These are phyloP conservation scores for Solanum hybrid DNA, from an alignment of 305 asterid genomes.

Conservation along the genomic window DNA sequence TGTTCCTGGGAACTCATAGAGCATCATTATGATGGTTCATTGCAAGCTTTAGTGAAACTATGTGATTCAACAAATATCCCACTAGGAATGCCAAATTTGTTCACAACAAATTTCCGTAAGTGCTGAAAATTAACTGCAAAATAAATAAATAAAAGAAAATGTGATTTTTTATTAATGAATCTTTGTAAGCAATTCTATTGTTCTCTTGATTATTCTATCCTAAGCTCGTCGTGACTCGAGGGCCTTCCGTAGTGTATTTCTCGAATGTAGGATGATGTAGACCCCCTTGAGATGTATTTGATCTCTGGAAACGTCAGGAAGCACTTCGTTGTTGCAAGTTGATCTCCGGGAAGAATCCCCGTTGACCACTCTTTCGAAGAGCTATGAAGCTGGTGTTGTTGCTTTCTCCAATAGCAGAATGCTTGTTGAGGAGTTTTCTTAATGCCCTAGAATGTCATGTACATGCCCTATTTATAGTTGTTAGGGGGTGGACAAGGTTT, in stretches of 20 bases:
- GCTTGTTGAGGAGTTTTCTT: too few species aligned
- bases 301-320: neutral
- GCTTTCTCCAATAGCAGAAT: neutral
- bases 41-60: too few species aligned
- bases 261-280: neutral
- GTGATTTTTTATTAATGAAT: neutral
- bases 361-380: neutral
- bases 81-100: too few species aligned
- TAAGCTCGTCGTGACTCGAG: neutral
- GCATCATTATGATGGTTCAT: too few species aligned
- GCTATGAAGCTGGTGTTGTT: neutral
- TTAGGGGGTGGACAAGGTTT: too few species aligned
- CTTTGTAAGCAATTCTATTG: neutral
- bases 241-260: neutral
- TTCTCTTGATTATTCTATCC: neutral
- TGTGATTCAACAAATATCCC: too few species aligned
- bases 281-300: neutral
- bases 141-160: neutral
- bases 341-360: too few species aligned
- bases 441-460: too few species aligned
- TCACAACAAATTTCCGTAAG: neutral
- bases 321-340: neutral
- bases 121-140: neutral
- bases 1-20: too few species aligned
- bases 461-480: too few species aligned